Evolutionary conservation across 2,329 filamentous ascomycete species (phyloP), one percentile per base, ranked within the genome.

Genomic region (Zymoseptoria tritici): DNA sequence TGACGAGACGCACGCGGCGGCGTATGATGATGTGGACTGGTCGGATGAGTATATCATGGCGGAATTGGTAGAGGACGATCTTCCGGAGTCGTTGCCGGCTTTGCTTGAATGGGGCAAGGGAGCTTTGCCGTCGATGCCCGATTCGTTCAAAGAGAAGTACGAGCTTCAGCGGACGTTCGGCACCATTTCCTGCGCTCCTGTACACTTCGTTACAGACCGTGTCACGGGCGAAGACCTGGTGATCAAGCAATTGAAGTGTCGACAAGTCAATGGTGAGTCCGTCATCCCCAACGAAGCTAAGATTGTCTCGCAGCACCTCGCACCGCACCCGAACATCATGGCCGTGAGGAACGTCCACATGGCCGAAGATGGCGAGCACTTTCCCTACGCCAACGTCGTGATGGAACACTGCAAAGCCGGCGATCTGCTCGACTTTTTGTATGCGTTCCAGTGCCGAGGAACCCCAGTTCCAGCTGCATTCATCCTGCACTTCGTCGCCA

Each of bases 351-450:
- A 29, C 20, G 36, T 31, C n/a, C 49, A 51, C 49, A 51, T 24
- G 13, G 49, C 49, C 22, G 19, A 51, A 24, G 49, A 54, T 49
- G 50, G 36, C 22, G 52, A 52, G 22, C 21, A 21, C 7, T 42
- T 46, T 16, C 53, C 46, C 16, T 49, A 60, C 29, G 31, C 13
- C 19, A 60, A 64, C 36, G 60, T 68, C 29, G 57, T 64, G 4
- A 57, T 61, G 0, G 65, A 67, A 13, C 69, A 60, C 56, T 67
- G 63, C 52, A 55, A 63, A 9, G 65, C 57, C n/a, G 68, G 68
- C 6, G 68, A 70, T 31, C 24, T 70, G 1, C 20, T 52, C 31
- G 59, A 63, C 19, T 58, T 67, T 21, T 55, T 64, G 26, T 4
- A 51, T 1, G 57, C 63, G 22, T 60, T 60, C 19, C 19, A 55